Evolutionary conservation across 129 eudicot genomes (phyloP), one percentile per base, ranked within the genome.

Genomic region (Artemisia tridentata): DNA sequence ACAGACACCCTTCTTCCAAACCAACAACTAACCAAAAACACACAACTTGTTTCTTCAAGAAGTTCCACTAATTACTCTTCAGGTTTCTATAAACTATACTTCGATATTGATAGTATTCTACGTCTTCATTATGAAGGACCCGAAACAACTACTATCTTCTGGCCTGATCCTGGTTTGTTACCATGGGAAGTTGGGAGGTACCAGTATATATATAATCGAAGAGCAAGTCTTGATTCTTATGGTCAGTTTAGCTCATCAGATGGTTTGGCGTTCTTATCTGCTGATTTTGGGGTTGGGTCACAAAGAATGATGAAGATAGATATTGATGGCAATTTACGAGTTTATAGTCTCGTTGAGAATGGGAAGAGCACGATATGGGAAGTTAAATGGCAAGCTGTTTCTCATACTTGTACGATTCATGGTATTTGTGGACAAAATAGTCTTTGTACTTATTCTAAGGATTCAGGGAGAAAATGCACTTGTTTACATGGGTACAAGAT

Each of bases 1-100:
- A 82, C 95, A 0, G 67, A 84, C n/a, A 84, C 90, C 6, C 86
- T 88, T 74, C 84, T 84, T 66, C 95, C 95, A 8, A 9, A 65
- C 5, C 88, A 88, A 54, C 64, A 10, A 0, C 20, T 88, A 3
- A 75, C 90, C 2, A 62, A 63, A 25, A 54, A 56, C 15, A 61
- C 74, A 5, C 29, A 25, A 0, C 79, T 88, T 15, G 71, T 82
- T 23, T 83, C 95, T 11, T 69, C 84, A 7, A 81, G 76, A 60
- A 85, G 87, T 16, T 45, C 16, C 0, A 64, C 64, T 0, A 88
- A 80, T 41, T 53, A 41, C 43, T 75, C 84, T 9, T 82, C 90
- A 2, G 88, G 90, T 10, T 82, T 50, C 14, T 88, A 77, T 29
- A 82, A 63, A 68, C 65, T 82, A 4, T 72, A 17, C 70, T 84